phyloP scores from a whole-genome alignment of 148 eudicot genomes.

The Rhododendron williamsianum region DNA sequence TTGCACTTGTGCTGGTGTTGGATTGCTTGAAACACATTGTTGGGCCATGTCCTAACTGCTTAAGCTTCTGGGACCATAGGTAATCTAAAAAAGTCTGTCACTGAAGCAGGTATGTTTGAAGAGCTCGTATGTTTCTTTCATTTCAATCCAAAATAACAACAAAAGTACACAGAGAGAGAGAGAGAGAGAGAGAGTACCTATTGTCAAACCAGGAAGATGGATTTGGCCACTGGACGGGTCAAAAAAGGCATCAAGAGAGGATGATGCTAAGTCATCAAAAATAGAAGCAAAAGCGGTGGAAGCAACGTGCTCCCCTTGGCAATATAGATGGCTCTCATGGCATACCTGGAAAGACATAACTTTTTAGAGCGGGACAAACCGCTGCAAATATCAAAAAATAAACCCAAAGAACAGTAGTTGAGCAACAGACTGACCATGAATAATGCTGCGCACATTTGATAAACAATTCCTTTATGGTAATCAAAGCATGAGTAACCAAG shows the following conservation, averaged over 20 bases:
- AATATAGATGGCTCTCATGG: constrained; percentile 93
- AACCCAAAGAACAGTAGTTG: constrained; percentile 3
- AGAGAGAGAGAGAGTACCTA: constrained; percentile 42
- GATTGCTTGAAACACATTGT: not conserved
- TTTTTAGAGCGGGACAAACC: constrained; percentile 12
- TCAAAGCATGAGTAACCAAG: constrained; percentile 90
- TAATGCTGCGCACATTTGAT: constrained; percentile 91
- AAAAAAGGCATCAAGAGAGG: constrained; percentile 94
- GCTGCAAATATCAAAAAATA: not conserved
- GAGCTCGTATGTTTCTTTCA: not conserved
- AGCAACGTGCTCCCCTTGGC: constrained; percentile 97
- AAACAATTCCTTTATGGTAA: constrained; percentile 70
- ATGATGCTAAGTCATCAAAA: constrained; percentile 94
- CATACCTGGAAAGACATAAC: constrained; percentile 52
- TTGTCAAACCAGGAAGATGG: constrained; percentile 82
- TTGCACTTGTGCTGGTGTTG: not conserved
- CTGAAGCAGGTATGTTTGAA: not conserved
- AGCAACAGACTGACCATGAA: constrained; percentile 62
- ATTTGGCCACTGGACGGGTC: constrained; percentile 84
- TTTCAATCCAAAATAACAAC: not conserved
- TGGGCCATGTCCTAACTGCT: not conserved
- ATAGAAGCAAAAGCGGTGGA: constrained; percentile 95
- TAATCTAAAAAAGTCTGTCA: not conserved
- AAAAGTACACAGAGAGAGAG: not conserved
- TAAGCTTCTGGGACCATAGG: not conserved